Conservation (phyloP, 129 eudicot species). For the Flaveria bidentis region DNA sequence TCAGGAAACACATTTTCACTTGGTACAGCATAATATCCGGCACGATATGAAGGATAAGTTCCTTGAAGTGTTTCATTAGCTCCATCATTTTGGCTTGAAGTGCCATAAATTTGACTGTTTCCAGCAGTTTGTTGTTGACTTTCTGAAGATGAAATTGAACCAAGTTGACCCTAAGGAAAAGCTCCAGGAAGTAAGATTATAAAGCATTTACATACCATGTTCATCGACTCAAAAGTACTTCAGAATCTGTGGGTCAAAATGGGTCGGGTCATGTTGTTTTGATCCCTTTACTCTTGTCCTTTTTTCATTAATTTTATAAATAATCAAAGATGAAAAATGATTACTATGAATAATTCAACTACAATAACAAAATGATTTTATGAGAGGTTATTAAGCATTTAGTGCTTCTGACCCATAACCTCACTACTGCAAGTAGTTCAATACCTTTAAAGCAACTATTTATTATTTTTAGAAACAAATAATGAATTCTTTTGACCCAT, state of each 20-base stretch:
- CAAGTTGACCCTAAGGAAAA: conserved; percentile 63
- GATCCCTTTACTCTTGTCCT: too few relatives aligned
- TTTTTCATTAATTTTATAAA: not conserved
- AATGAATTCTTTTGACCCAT: not conserved
- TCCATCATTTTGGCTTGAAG: conserved; percentile 61
- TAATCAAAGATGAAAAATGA: too few relatives aligned
- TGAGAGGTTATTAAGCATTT: not conserved
- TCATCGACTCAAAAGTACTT: not conserved
- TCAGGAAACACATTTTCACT: conserved; percentile 92
- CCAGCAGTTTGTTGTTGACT: conserved; percentile 61
- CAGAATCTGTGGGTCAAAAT: too few relatives aligned
- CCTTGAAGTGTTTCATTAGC: conserved; percentile 53
- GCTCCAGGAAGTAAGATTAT: conserved; percentile 23
- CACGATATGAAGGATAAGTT: conserved; percentile 51
- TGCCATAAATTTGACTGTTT: conserved; percentile 52
- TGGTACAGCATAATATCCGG: conserved; percentile 78
- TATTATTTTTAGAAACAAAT: not conserved
- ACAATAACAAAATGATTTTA: not conserved
- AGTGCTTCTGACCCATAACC: not conserved
- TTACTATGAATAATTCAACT: not conserved
- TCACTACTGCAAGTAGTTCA: not conserved
- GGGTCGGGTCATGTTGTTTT: too few relatives aligned
- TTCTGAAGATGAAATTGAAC: conserved; percentile 72
- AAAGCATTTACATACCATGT: not conserved
- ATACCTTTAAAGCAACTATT: not conserved